Conservation (phyloP, 331 rosid species). For the Acacia concinna region DNA sequence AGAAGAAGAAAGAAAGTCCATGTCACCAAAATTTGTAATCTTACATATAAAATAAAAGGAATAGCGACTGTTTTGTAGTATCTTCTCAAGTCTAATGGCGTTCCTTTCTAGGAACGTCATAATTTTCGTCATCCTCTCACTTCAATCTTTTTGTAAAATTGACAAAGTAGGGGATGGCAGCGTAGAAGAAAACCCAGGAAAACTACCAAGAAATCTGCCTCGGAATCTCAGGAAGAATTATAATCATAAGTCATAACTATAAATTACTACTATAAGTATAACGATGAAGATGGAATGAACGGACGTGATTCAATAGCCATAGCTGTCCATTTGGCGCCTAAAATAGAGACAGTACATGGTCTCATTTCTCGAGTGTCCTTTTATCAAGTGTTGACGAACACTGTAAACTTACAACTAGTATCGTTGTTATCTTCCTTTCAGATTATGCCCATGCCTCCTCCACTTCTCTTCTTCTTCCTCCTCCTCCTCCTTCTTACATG, state of each 20-base stretch:
- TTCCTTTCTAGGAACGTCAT: not conserved
- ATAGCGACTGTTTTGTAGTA: not conserved
- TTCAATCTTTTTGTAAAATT: not conserved
- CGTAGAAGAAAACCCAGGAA: not conserved
- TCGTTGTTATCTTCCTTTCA: not conserved
- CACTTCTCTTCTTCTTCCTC: constrained; percentile 33
- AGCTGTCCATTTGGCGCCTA: not conserved
- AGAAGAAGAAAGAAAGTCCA: too few relatives aligned
- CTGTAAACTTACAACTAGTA: not conserved
- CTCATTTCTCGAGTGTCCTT: not conserved
- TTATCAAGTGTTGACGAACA: not conserved
- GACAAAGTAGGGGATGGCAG: not conserved
- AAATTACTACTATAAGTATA: not conserved
- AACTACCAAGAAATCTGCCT: not conserved
- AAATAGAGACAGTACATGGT: not conserved
- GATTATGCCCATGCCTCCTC: constrained; percentile 35
- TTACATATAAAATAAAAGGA: not conserved
- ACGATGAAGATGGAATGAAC: not conserved
- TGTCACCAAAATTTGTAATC: not conserved
- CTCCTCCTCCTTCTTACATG: constrained; percentile 25
- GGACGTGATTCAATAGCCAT: not conserved
- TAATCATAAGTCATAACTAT: too few relatives aligned
- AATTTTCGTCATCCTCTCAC: not conserved
- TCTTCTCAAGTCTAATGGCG: not conserved
- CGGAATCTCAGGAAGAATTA: not conserved